Conservation (phyloP, 176 grass and related monocot genomes). For the Musa itinerans region DNA sequence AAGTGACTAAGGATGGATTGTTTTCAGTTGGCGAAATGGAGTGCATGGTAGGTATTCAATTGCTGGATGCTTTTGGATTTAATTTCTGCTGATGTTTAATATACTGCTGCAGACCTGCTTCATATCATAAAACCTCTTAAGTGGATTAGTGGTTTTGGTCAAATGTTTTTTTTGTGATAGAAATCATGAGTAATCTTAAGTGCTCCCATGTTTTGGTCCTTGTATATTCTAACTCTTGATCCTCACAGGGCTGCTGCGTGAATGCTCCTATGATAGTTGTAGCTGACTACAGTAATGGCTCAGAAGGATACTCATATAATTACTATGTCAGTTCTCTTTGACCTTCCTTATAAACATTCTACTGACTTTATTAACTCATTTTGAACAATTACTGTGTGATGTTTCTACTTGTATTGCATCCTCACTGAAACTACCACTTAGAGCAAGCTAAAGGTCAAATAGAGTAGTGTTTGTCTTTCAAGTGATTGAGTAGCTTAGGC, state of each 20-base stretch:
- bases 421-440: no score
- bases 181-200: no score
- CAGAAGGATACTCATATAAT: slow-evolving; percentile 68
- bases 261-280: slow-evolving; percentile 85
- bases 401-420: no score
- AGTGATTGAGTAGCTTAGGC: no score
- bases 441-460: no score
- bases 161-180: no score
- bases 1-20: slow-evolving; percentile 90
- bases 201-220: no score
- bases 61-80: neutral
- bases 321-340: slow-evolving; percentile 56
- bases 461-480: no score
- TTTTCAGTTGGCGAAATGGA: slow-evolving; percentile 98
- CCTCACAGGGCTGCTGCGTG: slow-evolving; percentile 61
- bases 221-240: neutral
- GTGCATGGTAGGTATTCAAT: slow-evolving; percentile 68
- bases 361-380: no score
- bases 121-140: slow-evolving; percentile 7
- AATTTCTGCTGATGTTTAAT: neutral
- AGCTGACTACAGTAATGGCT: slow-evolving; percentile 66
- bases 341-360: neutral
- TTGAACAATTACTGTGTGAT: no score
- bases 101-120: neutral
- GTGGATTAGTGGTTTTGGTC: no score